phyloP scores from a whole-genome alignment of 495 filamentous ascomycete species.

The Chaetomium cochliodes region DNA sequence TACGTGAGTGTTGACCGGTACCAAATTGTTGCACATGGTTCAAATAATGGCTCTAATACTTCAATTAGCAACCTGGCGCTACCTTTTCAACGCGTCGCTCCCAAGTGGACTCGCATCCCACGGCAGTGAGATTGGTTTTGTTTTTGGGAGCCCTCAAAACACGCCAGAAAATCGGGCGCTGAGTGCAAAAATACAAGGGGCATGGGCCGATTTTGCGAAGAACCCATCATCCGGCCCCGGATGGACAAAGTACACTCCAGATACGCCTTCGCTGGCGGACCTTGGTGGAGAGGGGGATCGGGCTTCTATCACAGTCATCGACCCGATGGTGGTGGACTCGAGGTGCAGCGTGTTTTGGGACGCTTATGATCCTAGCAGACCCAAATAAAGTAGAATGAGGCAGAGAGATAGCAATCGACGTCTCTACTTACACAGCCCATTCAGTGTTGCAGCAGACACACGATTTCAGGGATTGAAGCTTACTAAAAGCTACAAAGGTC shows the following conservation, averaged over 20 bases:
- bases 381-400: not conserved
- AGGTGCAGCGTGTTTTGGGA: slow-evolving; percentile 4
- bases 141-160: not conserved
- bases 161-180: not conserved
- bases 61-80: not conserved
- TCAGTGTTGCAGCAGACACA: no score
- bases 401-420: no score
- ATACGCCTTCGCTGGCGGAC: not conserved
- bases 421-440: no score
- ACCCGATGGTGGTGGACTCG: not conserved
- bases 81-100: slow-evolving; percentile 7
- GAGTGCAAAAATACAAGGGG: slow-evolving; percentile 2
- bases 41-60: not conserved
- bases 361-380: slow-evolving; percentile 1
- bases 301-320: slow-evolving; percentile 1
- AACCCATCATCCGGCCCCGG: not conserved
- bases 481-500: no score
- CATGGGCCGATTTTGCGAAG: slow-evolving; percentile 2
- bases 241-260: not conserved
- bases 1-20: not conserved
- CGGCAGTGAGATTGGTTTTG: not conserved
- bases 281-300: not conserved
- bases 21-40: not conserved
- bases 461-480: no score
- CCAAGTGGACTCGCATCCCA: not conserved